These are phyloP conservation scores for Trichocladium uniseriatum DNA, from an alignment of 495 filamentous ascomycete species.

Conservation along the genomic window DNA sequence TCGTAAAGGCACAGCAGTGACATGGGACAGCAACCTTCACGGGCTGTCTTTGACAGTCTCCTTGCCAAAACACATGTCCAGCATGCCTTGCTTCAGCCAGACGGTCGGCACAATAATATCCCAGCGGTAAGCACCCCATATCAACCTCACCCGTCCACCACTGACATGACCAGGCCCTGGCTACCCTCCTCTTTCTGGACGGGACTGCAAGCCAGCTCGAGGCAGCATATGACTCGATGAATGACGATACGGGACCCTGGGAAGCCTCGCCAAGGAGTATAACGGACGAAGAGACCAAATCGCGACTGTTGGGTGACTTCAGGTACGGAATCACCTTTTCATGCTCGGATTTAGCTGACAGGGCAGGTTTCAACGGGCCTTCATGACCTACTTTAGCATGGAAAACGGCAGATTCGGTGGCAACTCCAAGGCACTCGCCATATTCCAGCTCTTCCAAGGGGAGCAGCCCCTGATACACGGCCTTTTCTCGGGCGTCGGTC, in stretches of 20 bases:
- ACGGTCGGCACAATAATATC: constrained; percentile 16
- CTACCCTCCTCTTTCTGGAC: constrained; percentile 18
- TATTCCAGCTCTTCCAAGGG: constrained; percentile 17
- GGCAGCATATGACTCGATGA: constrained; percentile 14
- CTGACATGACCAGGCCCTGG: constrained; percentile 15
- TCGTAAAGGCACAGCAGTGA: neutral
- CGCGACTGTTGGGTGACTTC: constrained; percentile 17
- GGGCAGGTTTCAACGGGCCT: constrained; percentile 24
- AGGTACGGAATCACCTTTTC: constrained; percentile 2
- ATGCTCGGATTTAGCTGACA: neutral
- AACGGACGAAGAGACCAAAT: constrained; percentile 7
- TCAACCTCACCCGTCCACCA: neutral
- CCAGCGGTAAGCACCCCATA: constrained; percentile 12
- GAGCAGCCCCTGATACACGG: constrained; percentile 21
- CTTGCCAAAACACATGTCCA: constrained; percentile 24
- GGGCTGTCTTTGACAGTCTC: constrained; percentile 19
- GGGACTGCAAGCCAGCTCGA: constrained; percentile 12
- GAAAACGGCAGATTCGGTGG: constrained; percentile 14
- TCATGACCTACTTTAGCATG: constrained; percentile 29
- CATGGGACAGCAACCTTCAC: constrained; percentile 16
- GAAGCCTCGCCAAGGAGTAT: constrained; percentile 19
- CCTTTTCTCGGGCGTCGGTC: constrained; percentile 20
- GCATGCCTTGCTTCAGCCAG: constrained; percentile 22
- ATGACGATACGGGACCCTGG: constrained; percentile 13
- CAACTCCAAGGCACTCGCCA: constrained; percentile 16